These are phyloP conservation scores for Didymella keratinophila DNA, from an alignment of 2,329 filamentous ascomycete genomes.

Conservation along the genomic window DNA sequence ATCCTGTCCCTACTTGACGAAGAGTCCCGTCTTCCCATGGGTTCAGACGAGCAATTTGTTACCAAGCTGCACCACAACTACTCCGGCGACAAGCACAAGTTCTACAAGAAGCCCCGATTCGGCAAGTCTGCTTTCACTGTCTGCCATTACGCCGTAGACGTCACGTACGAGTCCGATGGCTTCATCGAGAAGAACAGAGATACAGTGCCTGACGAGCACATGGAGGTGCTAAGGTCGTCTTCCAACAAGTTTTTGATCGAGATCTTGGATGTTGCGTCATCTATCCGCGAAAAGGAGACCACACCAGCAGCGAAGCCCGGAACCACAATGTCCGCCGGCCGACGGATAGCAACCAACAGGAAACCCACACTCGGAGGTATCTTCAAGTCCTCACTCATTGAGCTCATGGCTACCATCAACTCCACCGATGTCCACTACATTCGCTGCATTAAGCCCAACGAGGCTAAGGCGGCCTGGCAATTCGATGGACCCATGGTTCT, in stretches of 20 bases:
- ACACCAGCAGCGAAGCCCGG: slow-evolving; percentile 74
- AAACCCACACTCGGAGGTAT: slow-evolving; percentile 98
- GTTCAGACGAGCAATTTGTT: slow-evolving; percentile 95
- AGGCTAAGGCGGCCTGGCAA: slow-evolving; percentile 95
- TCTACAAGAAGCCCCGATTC: slow-evolving; percentile 98
- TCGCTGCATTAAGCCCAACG: slow-evolving; percentile 98
- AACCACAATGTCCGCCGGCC: slow-evolving; percentile 69
- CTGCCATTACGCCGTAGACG: slow-evolving; percentile 96
- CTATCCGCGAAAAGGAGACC: slow-evolving; percentile 88
- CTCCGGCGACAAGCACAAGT: slow-evolving; percentile 86
- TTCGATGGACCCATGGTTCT: slow-evolving; percentile 99
- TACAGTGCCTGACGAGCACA: slow-evolving; percentile 97
- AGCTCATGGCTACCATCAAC: slow-evolving; percentile 97
- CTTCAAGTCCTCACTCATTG: slow-evolving; percentile 97
- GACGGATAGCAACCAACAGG: slow-evolving; percentile 90
- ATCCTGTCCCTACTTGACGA: slow-evolving; percentile 92
- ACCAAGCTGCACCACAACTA: slow-evolving; percentile 97
- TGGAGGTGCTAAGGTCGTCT: slow-evolving; percentile 87
- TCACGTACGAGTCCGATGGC: slow-evolving; percentile 97
- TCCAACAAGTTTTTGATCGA: slow-evolving; percentile 84
- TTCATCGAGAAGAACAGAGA: slow-evolving; percentile 99
- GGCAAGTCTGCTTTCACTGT: slow-evolving; percentile 98
- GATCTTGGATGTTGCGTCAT: slow-evolving; percentile 83
- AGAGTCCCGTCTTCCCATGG: slow-evolving; percentile 96
- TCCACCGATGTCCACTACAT: slow-evolving; percentile 99